These are phyloP conservation scores for Saccharomycopsis sp. DNA, from an alignment of 805 yeast genomes.

Conservation along the genomic window DNA sequence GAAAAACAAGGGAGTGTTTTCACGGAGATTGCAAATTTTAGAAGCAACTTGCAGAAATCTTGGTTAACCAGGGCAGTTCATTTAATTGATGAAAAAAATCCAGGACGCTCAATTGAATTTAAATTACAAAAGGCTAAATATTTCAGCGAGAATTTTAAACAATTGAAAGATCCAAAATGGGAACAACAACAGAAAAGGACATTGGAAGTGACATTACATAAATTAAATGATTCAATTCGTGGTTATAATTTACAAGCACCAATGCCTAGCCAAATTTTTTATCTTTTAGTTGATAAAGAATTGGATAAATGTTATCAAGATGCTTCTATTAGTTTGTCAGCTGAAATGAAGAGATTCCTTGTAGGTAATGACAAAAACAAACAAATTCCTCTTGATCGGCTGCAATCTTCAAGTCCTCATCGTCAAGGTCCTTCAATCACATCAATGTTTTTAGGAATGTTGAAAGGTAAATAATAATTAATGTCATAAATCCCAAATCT, in stretches of 20 bases:
- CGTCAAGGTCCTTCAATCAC: background rate
- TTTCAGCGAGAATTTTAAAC: background rate
- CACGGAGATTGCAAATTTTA: constrained; percentile 38
- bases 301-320: constrained; percentile 32
- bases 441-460: background rate
- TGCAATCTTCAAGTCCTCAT: background rate
- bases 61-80: constrained; percentile 34
- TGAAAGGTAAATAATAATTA: too few species aligned
- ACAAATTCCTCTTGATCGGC: background rate
- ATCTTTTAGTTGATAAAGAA: constrained; percentile 40
- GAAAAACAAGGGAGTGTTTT: constrained; percentile 62
- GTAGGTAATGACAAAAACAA: background rate
- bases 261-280: constrained; percentile 48
- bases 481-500: too few species aligned
- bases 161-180: constrained; percentile 32
- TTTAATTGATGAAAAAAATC: constrained; percentile 24
- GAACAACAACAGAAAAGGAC: constrained; percentile 28
- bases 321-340: constrained; percentile 23
- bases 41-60: constrained; percentile 36
- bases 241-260: constrained; percentile 64
- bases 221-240: constrained; percentile 43
- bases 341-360: background rate
- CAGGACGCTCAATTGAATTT: constrained; percentile 22
- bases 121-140: constrained; percentile 3
- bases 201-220: constrained; percentile 30